phyloP scores from a whole-genome alignment of 2,329 filamentous ascomycete genomes.

The Onygenales sp. region DNA sequence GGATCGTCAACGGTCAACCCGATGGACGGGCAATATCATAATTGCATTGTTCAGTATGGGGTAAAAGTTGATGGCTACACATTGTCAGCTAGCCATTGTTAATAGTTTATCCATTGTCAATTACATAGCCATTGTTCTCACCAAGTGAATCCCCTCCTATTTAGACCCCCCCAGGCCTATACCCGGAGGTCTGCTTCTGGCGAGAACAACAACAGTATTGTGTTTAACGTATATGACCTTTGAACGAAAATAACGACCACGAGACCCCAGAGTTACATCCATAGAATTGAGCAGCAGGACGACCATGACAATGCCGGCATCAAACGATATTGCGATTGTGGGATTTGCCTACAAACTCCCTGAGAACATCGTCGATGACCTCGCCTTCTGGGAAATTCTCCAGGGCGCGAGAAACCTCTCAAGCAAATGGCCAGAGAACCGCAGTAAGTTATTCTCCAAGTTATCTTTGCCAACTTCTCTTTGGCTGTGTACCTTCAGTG shows the following conservation, averaged over 20 bases:
- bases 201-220: not conserved
- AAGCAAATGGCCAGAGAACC: not conserved
- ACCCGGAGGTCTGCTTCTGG: not conserved
- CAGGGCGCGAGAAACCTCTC: not conserved
- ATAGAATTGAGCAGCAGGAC: not conserved
- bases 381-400: slow-evolving; percentile 1
- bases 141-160: no score
- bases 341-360: slow-evolving; percentile 2
- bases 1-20: no score
- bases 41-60: no score
- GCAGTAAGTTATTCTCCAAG: not conserved
- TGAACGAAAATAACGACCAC: not conserved
- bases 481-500: not conserved
- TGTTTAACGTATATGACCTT: no score
- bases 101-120: no score
- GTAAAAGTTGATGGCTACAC: no score
- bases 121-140: no score
- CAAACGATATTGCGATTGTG: not conserved
- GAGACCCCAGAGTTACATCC: not conserved
- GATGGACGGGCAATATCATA: no score
- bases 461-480: not conserved
- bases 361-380: not conserved
- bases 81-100: no score
- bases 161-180: no score
- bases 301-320: not conserved